Evolutionary conservation across 2,329 filamentous ascomycete species (phyloP).

Genomic region (Monosporascus sp.): DNA sequence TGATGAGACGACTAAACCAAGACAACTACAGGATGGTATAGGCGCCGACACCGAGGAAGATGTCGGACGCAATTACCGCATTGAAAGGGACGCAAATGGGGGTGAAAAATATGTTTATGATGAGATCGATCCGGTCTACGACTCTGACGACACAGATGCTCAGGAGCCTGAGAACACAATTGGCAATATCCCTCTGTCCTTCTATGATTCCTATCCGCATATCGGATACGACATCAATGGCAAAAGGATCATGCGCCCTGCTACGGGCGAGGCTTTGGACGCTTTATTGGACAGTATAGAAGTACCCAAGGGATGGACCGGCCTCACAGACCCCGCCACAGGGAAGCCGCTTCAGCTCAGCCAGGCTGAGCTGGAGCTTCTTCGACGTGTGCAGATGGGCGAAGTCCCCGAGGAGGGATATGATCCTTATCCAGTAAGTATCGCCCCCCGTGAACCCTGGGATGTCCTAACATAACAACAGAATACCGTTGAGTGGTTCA

Average conservation of each 20-base stretch:
- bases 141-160: slow-evolving; percentile 89
- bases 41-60: slow-evolving; percentile 29
- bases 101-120: slow-evolving; percentile 86
- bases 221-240: slow-evolving; percentile 99
- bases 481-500: slow-evolving; percentile 92
- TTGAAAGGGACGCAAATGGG: slow-evolving; percentile 81
- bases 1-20: slow-evolving; percentile 31
- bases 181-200: slow-evolving; percentile 86
- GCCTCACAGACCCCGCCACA: slow-evolving; percentile 86
- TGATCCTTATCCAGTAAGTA: slow-evolving; percentile 77
- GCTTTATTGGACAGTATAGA: slow-evolving; percentile 94
- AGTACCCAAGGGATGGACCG: slow-evolving; percentile 94
- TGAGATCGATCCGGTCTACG: slow-evolving; percentile 91
- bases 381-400: slow-evolving; percentile 84
- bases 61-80: slow-evolving; percentile 43
- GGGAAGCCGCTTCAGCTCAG: slow-evolving; percentile 87
- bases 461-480: slow-evolving; percentile 24
- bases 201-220: slow-evolving; percentile 96
- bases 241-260: slow-evolving; percentile 94
- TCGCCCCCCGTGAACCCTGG: not conserved
- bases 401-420: slow-evolving; percentile 84
- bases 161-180: slow-evolving; percentile 82
- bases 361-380: slow-evolving; percentile 80
- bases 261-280: slow-evolving; percentile 88
- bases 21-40: slow-evolving; percentile 30